phyloP scores from a whole-genome alignment of 345 rosid species.

The Bretschneidera sinensis region DNA sequence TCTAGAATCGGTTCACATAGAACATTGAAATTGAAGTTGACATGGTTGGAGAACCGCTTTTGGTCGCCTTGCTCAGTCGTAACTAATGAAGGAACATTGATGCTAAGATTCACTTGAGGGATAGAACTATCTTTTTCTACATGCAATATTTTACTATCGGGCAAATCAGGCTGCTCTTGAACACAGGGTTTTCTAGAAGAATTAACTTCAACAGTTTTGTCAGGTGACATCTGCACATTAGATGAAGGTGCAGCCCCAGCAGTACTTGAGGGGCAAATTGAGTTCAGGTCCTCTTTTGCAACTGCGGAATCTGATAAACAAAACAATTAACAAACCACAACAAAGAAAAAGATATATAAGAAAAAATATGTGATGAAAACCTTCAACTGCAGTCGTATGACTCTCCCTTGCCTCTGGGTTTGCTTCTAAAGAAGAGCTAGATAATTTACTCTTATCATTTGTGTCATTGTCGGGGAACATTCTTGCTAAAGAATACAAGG shows the following conservation, averaged over 20 bases:
- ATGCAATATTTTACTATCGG: background rate
- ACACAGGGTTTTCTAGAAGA: slow-evolving; percentile 19
- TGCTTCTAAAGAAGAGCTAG: slow-evolving; percentile 19
- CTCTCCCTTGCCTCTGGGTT: slow-evolving; percentile 20
- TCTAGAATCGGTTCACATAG: slow-evolving; percentile 17
- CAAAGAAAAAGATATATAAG: background rate
- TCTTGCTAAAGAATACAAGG: slow-evolving; percentile 74
- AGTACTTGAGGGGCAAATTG: slow-evolving; percentile 15
- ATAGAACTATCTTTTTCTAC: slow-evolving; percentile 10
- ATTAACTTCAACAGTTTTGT: slow-evolving; percentile 16
- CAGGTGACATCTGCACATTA: slow-evolving; percentile 16
- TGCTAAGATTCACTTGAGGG: slow-evolving; percentile 19
- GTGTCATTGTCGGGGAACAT: slow-evolving; percentile 43
- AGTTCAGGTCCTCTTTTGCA: slow-evolving; percentile 26
- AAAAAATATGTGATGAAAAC: slow-evolving; percentile 12
- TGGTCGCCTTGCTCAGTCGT: slow-evolving; percentile 25
- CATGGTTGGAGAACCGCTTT: slow-evolving; percentile 10
- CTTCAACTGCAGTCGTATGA: slow-evolving; percentile 16
- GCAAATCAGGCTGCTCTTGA: slow-evolving; percentile 15
- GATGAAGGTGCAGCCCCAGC: slow-evolving; percentile 20
- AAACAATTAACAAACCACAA: background rate
- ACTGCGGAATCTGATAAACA: slow-evolving; percentile 21
- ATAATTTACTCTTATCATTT: slow-evolving; percentile 23
- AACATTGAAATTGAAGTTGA: slow-evolving; percentile 17
- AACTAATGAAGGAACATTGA: slow-evolving; percentile 16